Percentiles rank a stretch among this genome's conserved stretches.
These are phyloP conservation scores for Sporothrix brasiliensis DNA, from an alignment of 2,329 filamentous ascomycete genomes.

Conservation along the genomic window DNA sequence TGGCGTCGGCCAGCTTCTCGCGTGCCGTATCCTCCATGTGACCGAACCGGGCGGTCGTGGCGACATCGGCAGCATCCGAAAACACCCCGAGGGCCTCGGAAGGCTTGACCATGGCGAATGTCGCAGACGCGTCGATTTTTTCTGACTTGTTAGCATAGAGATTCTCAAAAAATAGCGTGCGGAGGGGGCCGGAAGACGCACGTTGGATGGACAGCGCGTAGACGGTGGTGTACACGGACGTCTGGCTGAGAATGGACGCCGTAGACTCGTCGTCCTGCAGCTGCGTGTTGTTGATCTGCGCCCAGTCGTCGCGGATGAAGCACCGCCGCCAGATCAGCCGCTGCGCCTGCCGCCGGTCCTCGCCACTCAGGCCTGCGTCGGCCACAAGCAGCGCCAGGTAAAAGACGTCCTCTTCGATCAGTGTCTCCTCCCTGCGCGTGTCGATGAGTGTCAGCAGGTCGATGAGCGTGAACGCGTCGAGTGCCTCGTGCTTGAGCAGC, in stretches of 20 bases:
- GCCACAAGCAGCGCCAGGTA: conserved; percentile 69
- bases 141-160: conserved; percentile 40
- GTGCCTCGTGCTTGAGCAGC: conserved; percentile 70
- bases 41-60: conserved; percentile 51
- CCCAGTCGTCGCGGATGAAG: conserved; percentile 84
- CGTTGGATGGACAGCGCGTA: conserved; percentile 65
- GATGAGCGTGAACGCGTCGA: conserved; percentile 67
- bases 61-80: conserved; percentile 61
- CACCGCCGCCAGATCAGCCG: conserved; percentile 83
- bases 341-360: conserved; percentile 61
- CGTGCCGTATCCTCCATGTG: conserved; percentile 65
- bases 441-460: conserved; percentile 78
- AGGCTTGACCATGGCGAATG: conserved; percentile 54
- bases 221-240: conserved; percentile 69
- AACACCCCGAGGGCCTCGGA: conserved; percentile 62
- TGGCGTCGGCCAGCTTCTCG: conserved; percentile 69
- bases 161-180: neutral
- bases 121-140: conserved; percentile 37
- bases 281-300: conserved; percentile 73
- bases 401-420: conserved; percentile 70
- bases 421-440: conserved; percentile 48
- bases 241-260: conserved; percentile 63
- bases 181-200: conserved; percentile 48
- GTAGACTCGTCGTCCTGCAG: conserved; percentile 72
- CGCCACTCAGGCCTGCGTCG: conserved; percentile 58